Percentiles rank a stretch among this genome's conserved stretches.
These are phyloP conservation scores for Sclerospora graminicola DNA, from an alignment of 352 stramenopile genomes.

Conservation along the genomic window DNA sequence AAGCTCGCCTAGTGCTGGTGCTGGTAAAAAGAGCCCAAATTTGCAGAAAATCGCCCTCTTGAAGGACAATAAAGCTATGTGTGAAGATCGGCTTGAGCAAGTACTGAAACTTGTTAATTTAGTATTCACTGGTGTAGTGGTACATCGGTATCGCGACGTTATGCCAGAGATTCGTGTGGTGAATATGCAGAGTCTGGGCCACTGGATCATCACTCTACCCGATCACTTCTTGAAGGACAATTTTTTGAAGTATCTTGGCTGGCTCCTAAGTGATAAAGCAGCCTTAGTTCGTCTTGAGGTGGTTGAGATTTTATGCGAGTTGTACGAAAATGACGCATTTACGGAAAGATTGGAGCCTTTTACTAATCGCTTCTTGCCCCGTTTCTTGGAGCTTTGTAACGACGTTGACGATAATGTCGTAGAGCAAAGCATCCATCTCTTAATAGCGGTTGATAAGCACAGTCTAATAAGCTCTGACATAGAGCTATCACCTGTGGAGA, in stretches of 20 bases:
- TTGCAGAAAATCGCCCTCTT: conserved; percentile 30
- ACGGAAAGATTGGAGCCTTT: conserved; percentile 67
- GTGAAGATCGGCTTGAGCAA: conserved; percentile 45
- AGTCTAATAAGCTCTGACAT: conserved; percentile 74
- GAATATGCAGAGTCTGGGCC: conserved; percentile 70
- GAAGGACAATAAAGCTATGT: conserved; percentile 58
- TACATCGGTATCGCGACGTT: conserved; percentile 88
- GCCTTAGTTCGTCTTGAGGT: conserved; percentile 72
- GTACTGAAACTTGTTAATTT: conserved; percentile 50
- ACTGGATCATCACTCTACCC: conserved; percentile 78
- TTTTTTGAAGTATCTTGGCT: conserved; percentile 94
- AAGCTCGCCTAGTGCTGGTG: conserved; percentile 18
- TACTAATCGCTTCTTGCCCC: conserved; percentile 62
- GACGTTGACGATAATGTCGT: conserved; percentile 73
- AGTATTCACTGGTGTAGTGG: conserved; percentile 66
- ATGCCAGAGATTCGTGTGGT: conserved; percentile 85
- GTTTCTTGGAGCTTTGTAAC: conserved; percentile 73
- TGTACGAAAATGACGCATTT: conserved; percentile 77
- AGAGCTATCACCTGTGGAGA: conserved; percentile 67
- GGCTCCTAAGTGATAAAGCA: conserved; percentile 90
- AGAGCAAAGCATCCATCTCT: conserved; percentile 47
- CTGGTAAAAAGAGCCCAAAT: conserved; percentile 35
- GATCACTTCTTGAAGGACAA: conserved; percentile 90
- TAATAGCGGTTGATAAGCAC: conserved; percentile 76
- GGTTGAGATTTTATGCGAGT: conserved; percentile 62